Percentiles rank a stretch among this genome's conserved stretches.
phyloP scores from a whole-genome alignment of 23 red algal genomes.

The Gracilaria domingensis region DNA sequence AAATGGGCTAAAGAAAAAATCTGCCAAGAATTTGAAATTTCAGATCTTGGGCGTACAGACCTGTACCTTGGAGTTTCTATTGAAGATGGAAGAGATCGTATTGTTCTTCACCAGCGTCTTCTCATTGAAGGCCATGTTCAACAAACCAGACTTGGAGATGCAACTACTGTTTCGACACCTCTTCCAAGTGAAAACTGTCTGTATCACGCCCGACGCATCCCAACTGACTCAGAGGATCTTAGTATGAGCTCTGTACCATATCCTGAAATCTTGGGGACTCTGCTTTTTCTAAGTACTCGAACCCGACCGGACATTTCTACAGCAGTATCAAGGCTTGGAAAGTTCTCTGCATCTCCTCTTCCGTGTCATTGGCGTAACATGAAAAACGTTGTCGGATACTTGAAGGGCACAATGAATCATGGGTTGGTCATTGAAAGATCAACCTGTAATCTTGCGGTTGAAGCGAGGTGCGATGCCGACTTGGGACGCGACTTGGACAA shows the following conservation, averaged over 20 bases:
- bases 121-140: not conserved
- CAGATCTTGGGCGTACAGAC: not conserved
- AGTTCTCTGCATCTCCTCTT: not conserved
- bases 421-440: no score
- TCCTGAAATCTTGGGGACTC: slow-evolving; percentile 1
- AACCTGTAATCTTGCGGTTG: not conserved
- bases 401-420: no score
- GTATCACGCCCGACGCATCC: not conserved
- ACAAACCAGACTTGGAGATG: no score
- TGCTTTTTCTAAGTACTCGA: slow-evolving; percentile 20
- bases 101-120: not conserved
- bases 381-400: not conserved
- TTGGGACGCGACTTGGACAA: not conserved
- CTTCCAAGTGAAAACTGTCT: no score
- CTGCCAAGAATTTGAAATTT: not conserved
- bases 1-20: not conserved
- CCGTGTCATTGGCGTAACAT: slow-evolving; percentile 18
- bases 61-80: not conserved
- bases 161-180: no score
- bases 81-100: not conserved
- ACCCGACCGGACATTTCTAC: not conserved
- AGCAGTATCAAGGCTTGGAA: not conserved
- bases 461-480: not conserved
- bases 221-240: not conserved
- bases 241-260: no score